phyloP scores from a whole-genome alignment of 1,139 yeast genomes.

The Pichia sp. region DNA sequence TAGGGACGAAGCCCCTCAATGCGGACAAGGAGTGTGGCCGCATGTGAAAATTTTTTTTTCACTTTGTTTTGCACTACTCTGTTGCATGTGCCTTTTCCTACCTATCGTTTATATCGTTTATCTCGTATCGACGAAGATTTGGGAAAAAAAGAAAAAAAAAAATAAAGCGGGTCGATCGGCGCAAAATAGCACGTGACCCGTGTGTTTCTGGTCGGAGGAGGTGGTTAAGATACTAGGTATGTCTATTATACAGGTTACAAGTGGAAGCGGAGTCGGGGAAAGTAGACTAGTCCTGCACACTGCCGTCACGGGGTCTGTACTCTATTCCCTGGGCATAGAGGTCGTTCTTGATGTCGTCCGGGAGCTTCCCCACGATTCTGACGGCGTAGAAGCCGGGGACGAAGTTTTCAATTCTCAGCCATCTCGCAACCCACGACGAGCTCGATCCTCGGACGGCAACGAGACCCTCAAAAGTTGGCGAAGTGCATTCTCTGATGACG shows the following conservation, averaged over 20 bases:
- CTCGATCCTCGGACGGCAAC: conserved; percentile 87
- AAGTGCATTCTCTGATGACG: conserved; percentile 85
- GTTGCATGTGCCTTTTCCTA: background rate
- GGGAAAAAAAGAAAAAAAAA: no score
- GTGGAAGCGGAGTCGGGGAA: background rate
- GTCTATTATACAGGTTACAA: background rate
- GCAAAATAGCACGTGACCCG: background rate
- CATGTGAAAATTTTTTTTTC: background rate
- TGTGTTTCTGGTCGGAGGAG: no score
- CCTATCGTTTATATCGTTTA: background rate
- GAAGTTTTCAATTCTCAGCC: conserved; percentile 90
- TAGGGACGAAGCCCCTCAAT: background rate
- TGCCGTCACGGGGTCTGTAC: conserved; percentile 95
- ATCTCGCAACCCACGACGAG: conserved; percentile 93
- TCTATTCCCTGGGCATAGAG: conserved; percentile 69
- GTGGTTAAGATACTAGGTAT: background rate
- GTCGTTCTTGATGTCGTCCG: conserved; percentile 75
- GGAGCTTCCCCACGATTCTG: conserved; percentile 85
- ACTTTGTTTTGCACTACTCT: background rate
- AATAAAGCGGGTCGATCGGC: background rate
- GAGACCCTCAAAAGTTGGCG: conserved; percentile 93
- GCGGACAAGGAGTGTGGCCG: background rate
- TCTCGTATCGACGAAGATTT: no score
- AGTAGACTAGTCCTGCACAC: conserved; percentile 40
- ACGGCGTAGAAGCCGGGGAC: conserved; percentile 91